These are phyloP conservation scores for Draba incana DNA, from an alignment of 345 rosid genomes.

Conservation along the genomic window DNA sequence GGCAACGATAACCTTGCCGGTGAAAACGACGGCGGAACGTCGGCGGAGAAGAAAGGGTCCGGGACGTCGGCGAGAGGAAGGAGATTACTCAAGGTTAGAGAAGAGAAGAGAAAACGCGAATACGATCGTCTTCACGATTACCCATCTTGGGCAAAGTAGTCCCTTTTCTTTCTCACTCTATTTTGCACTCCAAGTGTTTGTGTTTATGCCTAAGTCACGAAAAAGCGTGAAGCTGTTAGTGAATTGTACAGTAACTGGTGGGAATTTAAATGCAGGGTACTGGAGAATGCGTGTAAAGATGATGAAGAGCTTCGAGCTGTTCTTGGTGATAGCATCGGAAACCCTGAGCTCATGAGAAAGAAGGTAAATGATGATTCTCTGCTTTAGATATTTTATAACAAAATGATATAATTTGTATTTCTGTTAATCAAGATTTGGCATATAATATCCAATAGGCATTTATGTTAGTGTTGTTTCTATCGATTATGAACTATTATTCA, in stretches of 20 bases:
- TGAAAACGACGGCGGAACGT: slow-evolving; percentile 21
- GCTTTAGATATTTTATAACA: neutral
- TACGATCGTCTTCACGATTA: slow-evolving; percentile 71
- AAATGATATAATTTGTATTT: too few relatives aligned
- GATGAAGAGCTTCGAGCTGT: slow-evolving; percentile 84
- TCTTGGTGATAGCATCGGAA: slow-evolving; percentile 88
- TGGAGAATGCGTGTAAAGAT: slow-evolving; percentile 74
- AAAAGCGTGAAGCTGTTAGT: slow-evolving; percentile 6
- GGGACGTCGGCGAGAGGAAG: slow-evolving; percentile 96
- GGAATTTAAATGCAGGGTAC: slow-evolving; percentile 50
- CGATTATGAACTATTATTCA: slow-evolving; percentile 15
- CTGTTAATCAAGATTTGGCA: too few relatives aligned
- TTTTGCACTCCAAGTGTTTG: slow-evolving; percentile 38
- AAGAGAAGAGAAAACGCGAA: slow-evolving; percentile 87
- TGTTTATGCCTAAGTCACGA: slow-evolving; percentile 25
- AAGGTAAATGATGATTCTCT: slow-evolving; percentile 45
- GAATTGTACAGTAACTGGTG: neutral
- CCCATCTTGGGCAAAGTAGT: slow-evolving; percentile 90
- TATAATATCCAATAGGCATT: too few relatives aligned
- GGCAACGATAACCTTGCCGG: slow-evolving; percentile 25
- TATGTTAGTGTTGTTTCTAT: slow-evolving; percentile 33
- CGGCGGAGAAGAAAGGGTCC: slow-evolving; percentile 50
- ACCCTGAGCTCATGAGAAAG: slow-evolving; percentile 87
- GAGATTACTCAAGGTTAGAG: slow-evolving; percentile 74
- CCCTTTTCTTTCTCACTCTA: neutral